These are phyloP conservation scores for Sclerotinia subarctica DNA, from an alignment of 2,329 filamentous ascomycete genomes.

Conservation along the genomic window DNA sequence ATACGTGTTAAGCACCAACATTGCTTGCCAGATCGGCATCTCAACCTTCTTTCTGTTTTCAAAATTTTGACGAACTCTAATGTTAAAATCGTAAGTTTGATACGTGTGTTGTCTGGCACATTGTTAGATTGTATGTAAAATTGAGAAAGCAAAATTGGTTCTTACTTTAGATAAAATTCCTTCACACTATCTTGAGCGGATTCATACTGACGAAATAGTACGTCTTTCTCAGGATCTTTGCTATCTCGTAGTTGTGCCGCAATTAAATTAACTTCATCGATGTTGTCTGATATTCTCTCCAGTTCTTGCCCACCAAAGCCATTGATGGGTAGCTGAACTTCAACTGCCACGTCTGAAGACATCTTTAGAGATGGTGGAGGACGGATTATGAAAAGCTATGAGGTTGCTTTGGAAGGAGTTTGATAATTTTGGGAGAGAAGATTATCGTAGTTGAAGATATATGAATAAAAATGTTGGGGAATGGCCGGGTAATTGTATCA, in stretches of 20 bases:
- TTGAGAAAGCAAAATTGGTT: background rate
- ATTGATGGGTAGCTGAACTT: background rate
- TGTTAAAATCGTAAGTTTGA: slow-evolving; percentile 81
- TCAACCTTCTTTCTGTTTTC: slow-evolving; percentile 59
- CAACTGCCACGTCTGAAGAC: background rate
- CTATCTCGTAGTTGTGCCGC: slow-evolving; percentile 44
- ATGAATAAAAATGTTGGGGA: background rate
- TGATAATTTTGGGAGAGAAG: background rate
- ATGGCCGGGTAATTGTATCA: too few relatives aligned
- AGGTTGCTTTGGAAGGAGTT: background rate
- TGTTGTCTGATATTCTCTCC: slow-evolving; percentile 47
- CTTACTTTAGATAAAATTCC: slow-evolving; percentile 70
- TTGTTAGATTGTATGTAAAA: slow-evolving; percentile 1
- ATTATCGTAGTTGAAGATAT: background rate
- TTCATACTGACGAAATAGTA: slow-evolving; percentile 77
- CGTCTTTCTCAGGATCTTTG: slow-evolving; percentile 73
- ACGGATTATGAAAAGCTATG: background rate
- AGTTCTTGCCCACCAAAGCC: slow-evolving; percentile 38
- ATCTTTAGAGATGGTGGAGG: background rate
- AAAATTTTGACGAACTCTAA: slow-evolving; percentile 72
- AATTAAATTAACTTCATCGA: slow-evolving; percentile 55
- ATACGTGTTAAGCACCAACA: slow-evolving; percentile 87
- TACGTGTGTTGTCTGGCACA: slow-evolving; percentile 53
- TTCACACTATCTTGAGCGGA: slow-evolving; percentile 81
- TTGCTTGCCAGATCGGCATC: slow-evolving; percentile 88